Conservation (phyloP, 805 yeast species). For the Kuraishia capsulata region DNA sequence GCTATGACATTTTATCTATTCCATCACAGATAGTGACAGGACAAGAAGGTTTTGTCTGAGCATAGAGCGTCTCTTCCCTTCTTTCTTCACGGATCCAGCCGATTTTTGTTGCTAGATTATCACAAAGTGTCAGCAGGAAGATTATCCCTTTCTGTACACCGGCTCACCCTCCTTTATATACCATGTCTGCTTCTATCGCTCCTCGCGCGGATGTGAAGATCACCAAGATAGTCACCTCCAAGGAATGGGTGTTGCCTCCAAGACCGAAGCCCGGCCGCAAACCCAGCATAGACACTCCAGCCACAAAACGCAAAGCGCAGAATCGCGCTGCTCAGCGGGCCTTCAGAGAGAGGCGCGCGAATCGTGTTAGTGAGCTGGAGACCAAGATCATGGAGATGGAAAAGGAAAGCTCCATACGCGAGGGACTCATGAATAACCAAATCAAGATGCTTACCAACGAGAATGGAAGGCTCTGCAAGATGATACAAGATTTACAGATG, state of each 20-base stretch:
- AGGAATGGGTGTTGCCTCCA: constrained; percentile 54
- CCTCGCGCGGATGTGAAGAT: constrained; percentile 8
- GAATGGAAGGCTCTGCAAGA: constrained; percentile 28
- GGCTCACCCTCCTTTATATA: too few species aligned
- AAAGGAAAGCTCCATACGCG: constrained; percentile 53
- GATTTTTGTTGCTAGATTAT: too few species aligned
- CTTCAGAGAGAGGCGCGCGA: constrained; percentile 80
- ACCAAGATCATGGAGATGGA: constrained; percentile 58
- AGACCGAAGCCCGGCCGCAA: constrained; percentile 50
- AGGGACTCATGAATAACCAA: constrained; percentile 42
- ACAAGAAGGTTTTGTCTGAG: too few species aligned
- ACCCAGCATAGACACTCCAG: constrained; percentile 59
- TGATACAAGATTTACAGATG: not conserved
- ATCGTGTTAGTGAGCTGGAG: constrained; percentile 71
- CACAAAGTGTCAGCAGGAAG: too few species aligned
- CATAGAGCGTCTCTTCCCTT: too few species aligned
- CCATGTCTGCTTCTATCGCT: not conserved
- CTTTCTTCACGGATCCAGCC: too few species aligned
- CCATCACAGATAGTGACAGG: too few species aligned
- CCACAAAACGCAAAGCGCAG: constrained; percentile 80
- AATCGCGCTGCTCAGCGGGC: constrained; percentile 94
- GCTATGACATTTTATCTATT: too few species aligned
- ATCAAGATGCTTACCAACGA: constrained; percentile 38
- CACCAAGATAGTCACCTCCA: constrained; percentile 47
- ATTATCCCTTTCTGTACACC: too few species aligned